Evolutionary conservation across 192 early-diverging fungal genomes (phyloP).

Genomic region (Backusella australiensis): DNA sequence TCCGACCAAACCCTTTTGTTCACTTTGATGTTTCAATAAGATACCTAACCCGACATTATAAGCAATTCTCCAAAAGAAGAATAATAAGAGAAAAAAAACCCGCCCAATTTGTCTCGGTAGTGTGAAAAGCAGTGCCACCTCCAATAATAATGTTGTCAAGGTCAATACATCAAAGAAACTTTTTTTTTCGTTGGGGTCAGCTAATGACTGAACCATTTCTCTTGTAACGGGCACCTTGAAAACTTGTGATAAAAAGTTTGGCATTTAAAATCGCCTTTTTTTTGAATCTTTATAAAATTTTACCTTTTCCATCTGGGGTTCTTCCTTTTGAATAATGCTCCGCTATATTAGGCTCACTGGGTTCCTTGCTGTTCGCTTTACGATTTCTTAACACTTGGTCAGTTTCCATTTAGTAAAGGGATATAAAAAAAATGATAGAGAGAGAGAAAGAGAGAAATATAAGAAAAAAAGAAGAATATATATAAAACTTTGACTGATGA

Average conservation of each 20-base stretch:
- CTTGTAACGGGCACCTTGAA: slow-evolving; percentile 68
- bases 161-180: slow-evolving; percentile 74
- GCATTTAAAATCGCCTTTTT: background rate
- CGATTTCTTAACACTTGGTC: background rate
- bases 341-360: background rate
- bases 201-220: slow-evolving; percentile 73
- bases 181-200: slow-evolving; percentile 63
- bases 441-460: background rate
- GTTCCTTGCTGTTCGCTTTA: background rate
- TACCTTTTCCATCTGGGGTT: slow-evolving; percentile 42
- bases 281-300: background rate
- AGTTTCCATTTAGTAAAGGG: background rate
- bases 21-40: slow-evolving; percentile 79
- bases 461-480: background rate
- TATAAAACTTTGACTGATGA: background rate
- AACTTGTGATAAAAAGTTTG: slow-evolving; percentile 32
- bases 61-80: slow-evolving; percentile 80
- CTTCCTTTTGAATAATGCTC: slow-evolving; percentile 24
- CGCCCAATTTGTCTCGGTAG: slow-evolving; percentile 51
- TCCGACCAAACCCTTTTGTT: slow-evolving; percentile 63
- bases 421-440: background rate
- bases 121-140: slow-evolving; percentile 60
- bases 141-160: slow-evolving; percentile 55
- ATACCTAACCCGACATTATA: slow-evolving; percentile 86
- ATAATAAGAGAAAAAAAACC: slow-evolving; percentile 65